Percentiles rank a stretch among this genome's conserved stretches.
These are phyloP conservation scores for Quercus engelmannii DNA, from an alignment of 306 rosid species.

Conservation along the genomic window DNA sequence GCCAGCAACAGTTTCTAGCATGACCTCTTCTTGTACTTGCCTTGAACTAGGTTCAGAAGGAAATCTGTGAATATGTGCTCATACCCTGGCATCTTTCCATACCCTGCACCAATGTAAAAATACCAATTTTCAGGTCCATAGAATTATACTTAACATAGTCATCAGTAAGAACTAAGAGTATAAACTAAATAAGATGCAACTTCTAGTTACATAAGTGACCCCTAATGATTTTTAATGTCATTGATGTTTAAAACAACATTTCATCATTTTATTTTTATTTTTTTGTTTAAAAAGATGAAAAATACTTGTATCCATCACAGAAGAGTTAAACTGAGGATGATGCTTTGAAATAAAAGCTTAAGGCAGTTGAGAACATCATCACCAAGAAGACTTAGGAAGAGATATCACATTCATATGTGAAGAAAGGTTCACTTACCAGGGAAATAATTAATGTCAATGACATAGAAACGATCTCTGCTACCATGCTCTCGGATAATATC, in stretches of 20 bases:
- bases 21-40: conserved; percentile 54
- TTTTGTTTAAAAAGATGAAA: background rate
- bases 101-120: conserved; percentile 46
- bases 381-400: background rate
- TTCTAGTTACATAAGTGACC: background rate
- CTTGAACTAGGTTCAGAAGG: conserved; percentile 58
- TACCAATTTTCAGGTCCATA: background rate
- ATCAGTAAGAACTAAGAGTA: background rate
- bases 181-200: background rate
- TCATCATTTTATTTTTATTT: background rate
- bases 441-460: conserved; percentile 92
- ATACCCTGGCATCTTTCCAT: conserved; percentile 93
- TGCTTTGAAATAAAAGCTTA: background rate
- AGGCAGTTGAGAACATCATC: background rate
- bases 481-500: conserved; percentile 85
- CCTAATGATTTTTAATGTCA: background rate
- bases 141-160: background rate
- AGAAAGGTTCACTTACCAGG: conserved; percentile 52
- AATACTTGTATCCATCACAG: background rate
- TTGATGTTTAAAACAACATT: background rate
- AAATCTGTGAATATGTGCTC: conserved; percentile 94
- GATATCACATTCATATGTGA: background rate
- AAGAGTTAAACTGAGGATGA: background rate
- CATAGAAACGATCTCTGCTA: conserved; percentile 62
- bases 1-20: conserved; percentile 23